Percentiles rank a stretch among this genome's conserved stretches.
phyloP scores from a whole-genome alignment of 129 eudicot species.

The Chrysanthemum seticuspe region DNA sequence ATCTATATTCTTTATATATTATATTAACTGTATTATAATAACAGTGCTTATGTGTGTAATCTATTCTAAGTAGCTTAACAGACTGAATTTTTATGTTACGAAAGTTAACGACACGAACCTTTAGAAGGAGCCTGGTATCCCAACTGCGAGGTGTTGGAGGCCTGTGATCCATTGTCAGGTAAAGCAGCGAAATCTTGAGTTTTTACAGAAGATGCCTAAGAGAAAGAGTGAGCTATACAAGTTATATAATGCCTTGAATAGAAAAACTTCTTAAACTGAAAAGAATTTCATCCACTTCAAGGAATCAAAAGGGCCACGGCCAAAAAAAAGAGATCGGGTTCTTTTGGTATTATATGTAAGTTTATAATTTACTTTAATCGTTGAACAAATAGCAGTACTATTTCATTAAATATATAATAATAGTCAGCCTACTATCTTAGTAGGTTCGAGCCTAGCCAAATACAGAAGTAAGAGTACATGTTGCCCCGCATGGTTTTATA shows the following conservation, averaged over 20 bases:
- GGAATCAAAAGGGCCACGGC: background rate
- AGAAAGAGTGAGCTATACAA: constrained; percentile 23
- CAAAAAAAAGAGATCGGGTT: background rate
- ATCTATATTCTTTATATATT: too few relatives aligned
- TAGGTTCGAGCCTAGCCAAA: background rate
- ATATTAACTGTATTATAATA: too few relatives aligned
- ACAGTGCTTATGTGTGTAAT: too few relatives aligned
- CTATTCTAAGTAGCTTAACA: background rate
- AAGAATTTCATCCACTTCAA: background rate
- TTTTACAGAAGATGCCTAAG: constrained; percentile 48
- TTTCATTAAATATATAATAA: background rate
- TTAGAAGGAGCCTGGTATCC: constrained; percentile 52
- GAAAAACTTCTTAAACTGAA: background rate
- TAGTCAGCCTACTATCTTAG: background rate
- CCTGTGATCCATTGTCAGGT: constrained; percentile 59
- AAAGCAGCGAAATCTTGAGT: constrained; percentile 47
- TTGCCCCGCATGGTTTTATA: too few relatives aligned
- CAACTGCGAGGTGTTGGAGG: constrained; percentile 53
- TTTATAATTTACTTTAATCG: background rate
- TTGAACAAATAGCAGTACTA: background rate
- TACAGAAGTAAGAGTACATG: too few relatives aligned
- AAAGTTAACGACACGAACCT: constrained; percentile 46
- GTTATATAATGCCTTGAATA: constrained; percentile 18
- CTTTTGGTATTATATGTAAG: too few relatives aligned
- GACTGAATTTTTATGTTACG: constrained; percentile 18